Percentiles rank a stretch among this genome's conserved stretches.
phyloP scores from a whole-genome alignment of 331 rosid genomes.

The Acacia concinna region DNA sequence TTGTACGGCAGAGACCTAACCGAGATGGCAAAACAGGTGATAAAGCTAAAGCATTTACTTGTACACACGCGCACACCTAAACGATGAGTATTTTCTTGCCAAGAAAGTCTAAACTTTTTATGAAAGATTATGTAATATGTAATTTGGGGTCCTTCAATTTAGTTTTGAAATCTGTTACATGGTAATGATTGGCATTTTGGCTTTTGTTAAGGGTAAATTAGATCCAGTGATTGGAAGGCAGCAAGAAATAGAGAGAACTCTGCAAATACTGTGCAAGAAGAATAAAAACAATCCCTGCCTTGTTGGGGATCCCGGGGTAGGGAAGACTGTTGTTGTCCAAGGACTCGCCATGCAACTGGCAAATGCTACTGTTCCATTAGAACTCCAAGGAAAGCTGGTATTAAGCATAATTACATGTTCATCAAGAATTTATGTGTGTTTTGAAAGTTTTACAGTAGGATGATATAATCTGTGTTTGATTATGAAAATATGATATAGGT shows the following conservation, averaged over 20 bases:
- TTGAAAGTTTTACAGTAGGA: background rate
- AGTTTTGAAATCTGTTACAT: background rate
- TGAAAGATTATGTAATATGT: conserved; percentile 1
- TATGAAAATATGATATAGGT: conserved; percentile 26
- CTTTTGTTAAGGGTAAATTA: conserved; percentile 23
- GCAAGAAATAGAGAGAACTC: conserved; percentile 8
- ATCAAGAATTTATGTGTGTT: background rate
- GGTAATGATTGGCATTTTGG: background rate
- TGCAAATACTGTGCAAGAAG: conserved; percentile 26
- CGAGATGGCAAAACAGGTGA: background rate
- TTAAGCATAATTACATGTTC: background rate
- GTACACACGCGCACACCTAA: no score
- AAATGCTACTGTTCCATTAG: conserved; percentile 14
- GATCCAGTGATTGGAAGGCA: conserved; percentile 32
- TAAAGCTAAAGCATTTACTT: background rate
- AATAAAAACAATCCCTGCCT: conserved; percentile 30
- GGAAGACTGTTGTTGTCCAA: conserved; percentile 28
- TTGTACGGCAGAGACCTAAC: background rate
- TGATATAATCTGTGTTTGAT: background rate
- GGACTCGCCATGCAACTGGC: conserved; percentile 30
- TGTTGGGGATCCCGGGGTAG: conserved; percentile 27
- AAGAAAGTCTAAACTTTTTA: background rate
- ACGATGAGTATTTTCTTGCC: background rate
- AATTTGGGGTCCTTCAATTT: no score
- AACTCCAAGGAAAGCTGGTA: conserved; percentile 24